Evolutionary conservation across 345 rosid species (phyloP), one percentile per base, ranked within the genome.

Genomic region (Gossypium anomalum): DNA sequence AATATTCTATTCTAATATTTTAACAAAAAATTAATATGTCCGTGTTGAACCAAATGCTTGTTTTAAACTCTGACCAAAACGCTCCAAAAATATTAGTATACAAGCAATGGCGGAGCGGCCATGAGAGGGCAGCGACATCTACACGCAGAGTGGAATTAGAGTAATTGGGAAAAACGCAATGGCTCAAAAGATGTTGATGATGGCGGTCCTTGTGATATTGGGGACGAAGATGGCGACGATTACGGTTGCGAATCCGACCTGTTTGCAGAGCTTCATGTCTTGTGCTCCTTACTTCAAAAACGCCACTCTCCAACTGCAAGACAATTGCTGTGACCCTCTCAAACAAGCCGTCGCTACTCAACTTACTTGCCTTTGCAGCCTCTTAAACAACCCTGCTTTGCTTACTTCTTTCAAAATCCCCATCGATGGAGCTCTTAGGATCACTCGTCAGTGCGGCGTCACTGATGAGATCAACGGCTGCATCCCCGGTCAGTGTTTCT

Each of bases 361-460:
- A 3, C 84, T 83, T 19, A 0, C 47, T 2, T 91, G 96, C 75
- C 90, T 91, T 44, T 89, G 97, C 78, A 80, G 53, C 23, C 80
- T 91, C 57, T 87, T 82, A 34, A 85, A 2, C 3, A 75, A 86
- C 17, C 92, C 96, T 64, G 76, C 71, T 22, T 13, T 89, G 53
- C 84, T 91, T 17, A 0, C 71, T 27, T 0, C 11, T 27, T 41
- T 91, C 25, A 67, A 71, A 5, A 27, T 89, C 58, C 53, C 71
- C 23, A 62, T 80, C 74, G 1, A 1, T 10, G 74, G 79, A 53
- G 93, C 90, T 49, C 51, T 87, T 2, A 48, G 56, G 34, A 79
- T 91, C 55, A 76, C 84, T 51, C 5, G 2, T 10, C 65, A 81
- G 2, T 91, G 97, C 60, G 73, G 78, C 11, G 80, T 85, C 70